A percentile compares a stretch with the other conserved stretches of the same genome.
phyloP scores from a whole-genome alignment of 2,329 filamentous ascomycete species.

The Colletotrichum sp. region DNA sequence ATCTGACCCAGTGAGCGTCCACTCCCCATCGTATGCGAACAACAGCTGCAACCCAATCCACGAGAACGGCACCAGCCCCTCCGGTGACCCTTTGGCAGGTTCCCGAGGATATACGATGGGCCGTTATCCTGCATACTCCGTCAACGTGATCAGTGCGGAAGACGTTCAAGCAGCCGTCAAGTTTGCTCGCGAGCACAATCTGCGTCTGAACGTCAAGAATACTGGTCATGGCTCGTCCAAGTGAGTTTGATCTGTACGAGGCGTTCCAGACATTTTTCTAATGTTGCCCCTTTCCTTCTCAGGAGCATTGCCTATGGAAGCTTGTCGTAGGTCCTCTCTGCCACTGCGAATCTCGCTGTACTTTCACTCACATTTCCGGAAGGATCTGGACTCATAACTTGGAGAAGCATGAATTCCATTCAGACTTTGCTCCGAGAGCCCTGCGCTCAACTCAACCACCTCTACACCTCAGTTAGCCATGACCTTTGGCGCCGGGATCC shows the following conservation, averaged over 20 bases:
- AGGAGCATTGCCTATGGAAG: not conserved
- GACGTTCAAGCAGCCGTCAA: conserved; percentile 28
- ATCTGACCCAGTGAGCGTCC: not conserved
- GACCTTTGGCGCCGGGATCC: conserved; percentile 15
- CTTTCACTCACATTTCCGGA: not conserved
- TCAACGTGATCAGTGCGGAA: conserved; percentile 24
- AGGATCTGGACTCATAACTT: conserved; percentile 44
- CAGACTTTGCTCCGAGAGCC: not conserved
- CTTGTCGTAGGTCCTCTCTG: not conserved
- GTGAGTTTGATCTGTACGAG: not conserved
- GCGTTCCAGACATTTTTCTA: not conserved
- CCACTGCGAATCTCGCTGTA: not conserved
- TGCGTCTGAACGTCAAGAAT: conserved; percentile 38
- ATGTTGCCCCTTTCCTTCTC: not conserved
- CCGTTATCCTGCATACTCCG: conserved; percentile 25
- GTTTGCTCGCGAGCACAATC: conserved; percentile 40
- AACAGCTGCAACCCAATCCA: conserved; percentile 39
- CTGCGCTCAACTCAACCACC: not conserved
- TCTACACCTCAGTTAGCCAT: conserved; percentile 24
- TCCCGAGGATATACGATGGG: conserved; percentile 12
- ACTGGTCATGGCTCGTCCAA: conserved; percentile 28
- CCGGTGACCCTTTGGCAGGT: conserved; percentile 28
- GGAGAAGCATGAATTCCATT: conserved; percentile 24
- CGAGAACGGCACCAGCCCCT: conserved; percentile 30
- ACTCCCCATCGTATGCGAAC: conserved; percentile 33